Evolutionary conservation across 805 yeast species (phyloP).

Genomic region (Barnettozyma wickerhamii): DNA sequence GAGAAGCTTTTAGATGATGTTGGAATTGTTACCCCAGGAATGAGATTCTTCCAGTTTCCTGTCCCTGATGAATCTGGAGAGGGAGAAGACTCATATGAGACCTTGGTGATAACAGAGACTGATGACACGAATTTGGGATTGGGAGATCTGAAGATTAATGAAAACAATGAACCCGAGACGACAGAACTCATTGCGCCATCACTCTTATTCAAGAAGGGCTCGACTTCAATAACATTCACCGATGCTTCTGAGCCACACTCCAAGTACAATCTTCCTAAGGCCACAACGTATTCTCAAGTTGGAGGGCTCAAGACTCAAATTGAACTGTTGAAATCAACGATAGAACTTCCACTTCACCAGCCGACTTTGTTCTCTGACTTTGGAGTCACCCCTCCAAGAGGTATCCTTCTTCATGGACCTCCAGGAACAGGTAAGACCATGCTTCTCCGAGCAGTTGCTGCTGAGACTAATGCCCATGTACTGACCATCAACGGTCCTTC

Average conservation of each 20-base stretch:
- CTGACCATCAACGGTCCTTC: conserved; percentile 87
- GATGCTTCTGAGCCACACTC: conserved; percentile 25
- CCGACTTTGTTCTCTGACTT: conserved; percentile 77
- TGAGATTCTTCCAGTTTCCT: conserved; percentile 28
- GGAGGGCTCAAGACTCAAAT: conserved; percentile 79
- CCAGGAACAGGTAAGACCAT: conserved; percentile 97
- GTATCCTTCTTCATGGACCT: conserved; percentile 91
- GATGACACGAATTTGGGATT: conserved; percentile 32
- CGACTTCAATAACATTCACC: conserved; percentile 26
- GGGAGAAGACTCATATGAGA: conserved; percentile 16
- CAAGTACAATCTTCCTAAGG: conserved; percentile 41
- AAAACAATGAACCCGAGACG: conserved; percentile 9
- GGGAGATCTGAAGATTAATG: conserved; percentile 18
- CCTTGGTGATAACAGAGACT: conserved; percentile 22
- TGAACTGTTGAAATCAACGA: conserved; percentile 53
- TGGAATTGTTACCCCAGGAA: conserved; percentile 61
- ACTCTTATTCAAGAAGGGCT: conserved; percentile 37
- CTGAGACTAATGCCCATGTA: conserved; percentile 76
- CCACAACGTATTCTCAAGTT: conserved; percentile 46
- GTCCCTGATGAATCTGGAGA: conserved; percentile 15
- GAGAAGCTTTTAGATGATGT: conserved; percentile 45
- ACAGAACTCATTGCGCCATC: conserved; percentile 40
- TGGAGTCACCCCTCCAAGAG: conserved; percentile 91
- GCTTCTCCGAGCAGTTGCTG: conserved; percentile 78
- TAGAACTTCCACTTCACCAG: conserved; percentile 74